Evolutionary conservation across 75 land plant genomes (phyloP).

Genomic region (Gnetum montanum): DNA sequence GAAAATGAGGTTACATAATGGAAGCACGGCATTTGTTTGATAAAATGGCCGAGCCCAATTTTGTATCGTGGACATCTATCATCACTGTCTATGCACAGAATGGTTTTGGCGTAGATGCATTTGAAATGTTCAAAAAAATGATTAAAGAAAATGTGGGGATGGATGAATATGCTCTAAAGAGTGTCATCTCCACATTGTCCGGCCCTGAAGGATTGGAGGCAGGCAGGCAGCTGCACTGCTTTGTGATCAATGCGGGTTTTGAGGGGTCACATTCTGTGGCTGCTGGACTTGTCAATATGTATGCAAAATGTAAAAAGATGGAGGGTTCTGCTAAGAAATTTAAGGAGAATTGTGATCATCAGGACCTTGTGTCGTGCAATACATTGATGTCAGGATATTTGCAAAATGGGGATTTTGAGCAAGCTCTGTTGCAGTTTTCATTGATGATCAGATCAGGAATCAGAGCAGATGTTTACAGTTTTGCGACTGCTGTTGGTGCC

Average conservation of each 20-base stretch:
- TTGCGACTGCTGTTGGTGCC: conserved; percentile 13
- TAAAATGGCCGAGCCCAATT: conserved; percentile 25
- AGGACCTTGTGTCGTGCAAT: conserved; percentile 20
- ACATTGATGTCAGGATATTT: conserved; percentile 21
- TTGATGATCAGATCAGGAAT: conserved; percentile 18
- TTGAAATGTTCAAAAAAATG: conserved; percentile 43
- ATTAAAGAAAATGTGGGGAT: background rate
- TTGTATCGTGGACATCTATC: conserved; percentile 44
- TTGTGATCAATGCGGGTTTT: conserved; percentile 15
- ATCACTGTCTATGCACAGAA: conserved; percentile 23
- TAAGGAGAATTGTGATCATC: conserved; percentile 4
- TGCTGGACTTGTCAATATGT: conserved; percentile 33
- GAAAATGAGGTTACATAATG: conserved; percentile 16
- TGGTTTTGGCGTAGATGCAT: conserved; percentile 21
- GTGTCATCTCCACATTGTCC: conserved; percentile 54
- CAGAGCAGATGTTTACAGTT: conserved; percentile 12
- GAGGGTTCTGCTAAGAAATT: conserved; percentile 15
- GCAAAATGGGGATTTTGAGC: conserved; percentile 13
- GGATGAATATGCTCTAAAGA: conserved; percentile 30
- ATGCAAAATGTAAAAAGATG: conserved; percentile 20
- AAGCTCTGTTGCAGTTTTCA: conserved; percentile 16
- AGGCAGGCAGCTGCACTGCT: conserved; percentile 23
- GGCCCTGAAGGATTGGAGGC: conserved; percentile 11
- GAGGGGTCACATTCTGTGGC: conserved; percentile 31
- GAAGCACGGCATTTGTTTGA: conserved; percentile 31